A percentile compares a stretch with the other conserved stretches of the same genome.
Evolutionary conservation across 2,329 filamentous ascomycete genomes (phyloP).

Genomic region (Penicillium glabrum): DNA sequence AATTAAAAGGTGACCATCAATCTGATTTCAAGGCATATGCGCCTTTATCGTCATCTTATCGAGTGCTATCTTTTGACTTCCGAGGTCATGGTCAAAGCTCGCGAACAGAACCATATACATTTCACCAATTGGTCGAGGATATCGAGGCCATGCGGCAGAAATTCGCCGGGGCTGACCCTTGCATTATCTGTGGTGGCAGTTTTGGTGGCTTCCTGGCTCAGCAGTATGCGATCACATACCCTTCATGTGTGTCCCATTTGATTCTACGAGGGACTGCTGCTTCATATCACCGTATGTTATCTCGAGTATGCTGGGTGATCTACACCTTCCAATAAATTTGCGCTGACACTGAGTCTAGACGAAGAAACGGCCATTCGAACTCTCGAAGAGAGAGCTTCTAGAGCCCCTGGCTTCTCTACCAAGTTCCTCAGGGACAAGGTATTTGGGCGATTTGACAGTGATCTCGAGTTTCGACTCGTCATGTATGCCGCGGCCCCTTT

Average conservation of each 20-base stretch:
- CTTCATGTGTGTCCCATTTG: conserved; percentile 30
- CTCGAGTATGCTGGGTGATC: not conserved
- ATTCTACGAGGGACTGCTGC: conserved; percentile 41
- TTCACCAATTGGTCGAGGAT: conserved; percentile 34
- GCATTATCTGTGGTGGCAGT: conserved; percentile 40
- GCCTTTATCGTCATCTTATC: not conserved
- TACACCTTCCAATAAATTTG: fast-evolving
- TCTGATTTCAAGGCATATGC: conserved; percentile 6
- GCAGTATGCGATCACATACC: conserved; percentile 42
- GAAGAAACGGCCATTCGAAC: not conserved
- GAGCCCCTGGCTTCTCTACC: conserved; percentile 37
- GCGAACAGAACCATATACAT: conserved; percentile 5
- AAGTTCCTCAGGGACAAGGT: conserved; percentile 42
- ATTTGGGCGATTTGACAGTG: conserved; percentile 38
- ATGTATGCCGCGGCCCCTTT: conserved; percentile 40
- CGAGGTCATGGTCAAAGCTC: conserved; percentile 9
- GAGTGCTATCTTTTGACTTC: conserved; percentile 5
- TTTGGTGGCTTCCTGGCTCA: conserved; percentile 44
- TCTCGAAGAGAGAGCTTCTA: conserved; percentile 32
- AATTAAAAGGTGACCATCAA: not conserved
- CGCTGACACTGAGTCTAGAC: not conserved
- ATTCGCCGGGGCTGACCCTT: conserved; percentile 12
- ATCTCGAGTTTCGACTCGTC: conserved; percentile 40
- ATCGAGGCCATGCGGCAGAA: conserved; percentile 29
- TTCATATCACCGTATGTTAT: conserved; percentile 36